Base-by-base conservation (phyloP, 2,329 filamentous ascomycete genomes). In the Parascedosporium putredinis region DNA sequence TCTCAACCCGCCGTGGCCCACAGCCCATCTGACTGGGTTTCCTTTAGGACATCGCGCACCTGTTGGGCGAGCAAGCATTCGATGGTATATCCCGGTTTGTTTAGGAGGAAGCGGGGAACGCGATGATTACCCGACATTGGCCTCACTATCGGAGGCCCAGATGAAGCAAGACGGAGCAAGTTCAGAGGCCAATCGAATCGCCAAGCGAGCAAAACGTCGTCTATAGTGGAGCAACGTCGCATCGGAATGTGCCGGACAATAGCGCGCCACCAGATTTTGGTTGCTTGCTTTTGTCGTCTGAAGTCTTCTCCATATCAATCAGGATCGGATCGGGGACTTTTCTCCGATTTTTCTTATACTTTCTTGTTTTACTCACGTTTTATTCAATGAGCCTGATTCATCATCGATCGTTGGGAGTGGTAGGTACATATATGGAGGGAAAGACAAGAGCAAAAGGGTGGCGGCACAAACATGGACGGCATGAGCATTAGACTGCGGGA, bases 81-180 rank as follows among this genome's bases (percentile, higher is more conserved):
- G 23, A 9, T 20, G 12, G 38, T 42, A 42, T 42, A 42, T 42
- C 38, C 38, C 7, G 38, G 38, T 42, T 42, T 42, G 38, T 42
- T 42, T 42, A 12, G 14, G n/a, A n/a, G n/a, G 10, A 20, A 42
- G 38, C 38, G 38, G 38, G 38, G 38, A 20, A 6, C 23, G 10
- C 38, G 20, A 42, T 42, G 20, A 42, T 42, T 42, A 42, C 23
- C 38, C 38, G 38, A 42, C 38, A 42, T 24, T 42, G 38, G 8
- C 9, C 18, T 20, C 16, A 42, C 20, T 20, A 42, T 31, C 27
- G 27, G 12, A 12, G 7, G 27, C 20, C 38, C 38, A 42, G 14
- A 42, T 42, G 16, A 10, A 42, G 38, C 38, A 4, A 42, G 16
- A 42, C 38, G 38, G 38, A 42, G 38, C 16, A 20, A 42, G 16